phyloP scores from a whole-genome alignment of 371 early-diverging fungal genomes.

The Mortierella sp. region DNA sequence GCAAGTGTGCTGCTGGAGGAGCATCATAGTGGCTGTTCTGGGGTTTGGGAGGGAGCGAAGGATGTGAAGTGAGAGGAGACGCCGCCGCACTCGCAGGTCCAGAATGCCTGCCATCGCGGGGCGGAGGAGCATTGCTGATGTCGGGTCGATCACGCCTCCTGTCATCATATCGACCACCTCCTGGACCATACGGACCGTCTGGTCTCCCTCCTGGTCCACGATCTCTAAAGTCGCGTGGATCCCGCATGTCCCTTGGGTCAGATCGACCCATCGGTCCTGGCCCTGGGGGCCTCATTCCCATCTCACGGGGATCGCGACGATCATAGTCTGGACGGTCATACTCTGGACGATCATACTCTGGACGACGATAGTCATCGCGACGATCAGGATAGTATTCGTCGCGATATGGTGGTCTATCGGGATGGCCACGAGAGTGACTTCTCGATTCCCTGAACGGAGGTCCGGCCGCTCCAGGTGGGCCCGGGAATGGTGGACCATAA shows the following conservation, averaged over 20 bases:
- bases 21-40: slow-evolving; percentile 35
- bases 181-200: slow-evolving; percentile 33
- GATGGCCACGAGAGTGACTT: slow-evolving; percentile 53
- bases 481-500: slow-evolving; percentile 33
- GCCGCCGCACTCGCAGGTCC: slow-evolving; percentile 30
- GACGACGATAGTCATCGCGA: slow-evolving; percentile 54
- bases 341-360: slow-evolving; percentile 57
- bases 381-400: slow-evolving; percentile 57
- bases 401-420: slow-evolving; percentile 54
- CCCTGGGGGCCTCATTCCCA: slow-evolving; percentile 26
- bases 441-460: slow-evolving; percentile 38
- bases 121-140: slow-evolving; percentile 32
- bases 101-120: slow-evolving; percentile 44
- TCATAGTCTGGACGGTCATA: slow-evolving; percentile 56
- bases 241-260: slow-evolving; percentile 39
- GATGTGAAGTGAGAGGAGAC: slow-evolving; percentile 43
- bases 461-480: slow-evolving; percentile 35
- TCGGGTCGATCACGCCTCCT: slow-evolving; percentile 51
- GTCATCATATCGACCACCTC: slow-evolving; percentile 49
- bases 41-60: slow-evolving; percentile 48
- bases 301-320: slow-evolving; percentile 53
- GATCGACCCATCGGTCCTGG: slow-evolving; percentile 34
- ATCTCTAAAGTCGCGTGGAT: slow-evolving; percentile 44
- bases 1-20: slow-evolving; percentile 14
- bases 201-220: slow-evolving; percentile 39